Evolutionary conservation across 148 eudicot species (phyloP), one percentile per base, ranked within the genome.

Genomic region (Nepenthes gracilis): DNA sequence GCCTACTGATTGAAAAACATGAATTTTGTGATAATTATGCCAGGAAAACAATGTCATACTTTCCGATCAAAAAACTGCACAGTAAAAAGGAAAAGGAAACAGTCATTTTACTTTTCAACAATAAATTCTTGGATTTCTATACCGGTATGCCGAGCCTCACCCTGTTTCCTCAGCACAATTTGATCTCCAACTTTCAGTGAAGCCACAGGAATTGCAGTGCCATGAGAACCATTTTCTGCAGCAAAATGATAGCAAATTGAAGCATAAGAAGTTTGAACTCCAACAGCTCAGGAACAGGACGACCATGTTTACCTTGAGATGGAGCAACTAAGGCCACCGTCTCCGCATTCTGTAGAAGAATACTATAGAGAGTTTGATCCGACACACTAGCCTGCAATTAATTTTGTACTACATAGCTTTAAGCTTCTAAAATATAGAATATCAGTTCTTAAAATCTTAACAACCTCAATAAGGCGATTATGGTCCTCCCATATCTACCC

Each of bases 61-160:
- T 8, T 40, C 0, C 45, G 6, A 3, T 40, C 8, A 4, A 40
- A 40, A 40, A 40, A 40, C 45, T 40, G 45, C 45, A 40, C 45
- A 40, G 6, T 4, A 40, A 40, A 40, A 40, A 3, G 6, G 6
- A 40, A 23, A 23, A 23, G 0, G 23, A 23, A 23, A 23, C 23
- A 40, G 45, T 52, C 3, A 2, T 10, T 52, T 79, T 75, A 91
- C 77, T 81, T 85, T 74, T 87, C 97, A 13, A 91, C 85, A 70
- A 91, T 83, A 72, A 91, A 91, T 67, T 91, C 97, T 63, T 87
- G 80, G 60, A 91, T 91, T 71, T 85, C 86, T 13, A 91, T 85
- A 57, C 97, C 97, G 1, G 97, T 87, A 64, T 91, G 97, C n/a
- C 96, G 85, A 76, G 96, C 96, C 38, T 70, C 96, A 33, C 97